These are phyloP conservation scores for Papilionanthe hybrid DNA, from an alignment of 116 monocot genomes.

Conservation along the genomic window DNA sequence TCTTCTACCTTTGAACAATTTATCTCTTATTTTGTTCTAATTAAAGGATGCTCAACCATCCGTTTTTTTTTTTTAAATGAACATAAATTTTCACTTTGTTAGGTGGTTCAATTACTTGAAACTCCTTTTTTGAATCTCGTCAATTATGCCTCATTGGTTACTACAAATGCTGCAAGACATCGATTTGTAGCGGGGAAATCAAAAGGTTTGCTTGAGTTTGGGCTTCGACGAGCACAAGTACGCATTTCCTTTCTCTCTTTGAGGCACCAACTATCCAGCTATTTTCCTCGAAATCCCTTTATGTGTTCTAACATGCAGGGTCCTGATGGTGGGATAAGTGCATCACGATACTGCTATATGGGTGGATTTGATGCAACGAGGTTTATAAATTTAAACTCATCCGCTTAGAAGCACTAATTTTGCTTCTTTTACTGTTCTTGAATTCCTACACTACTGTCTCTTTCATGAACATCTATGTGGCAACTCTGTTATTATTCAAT, in stretches of 20 bases:
- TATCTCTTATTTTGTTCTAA: not conserved
- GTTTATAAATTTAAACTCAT: conserved; percentile 15
- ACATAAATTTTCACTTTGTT: not conserved
- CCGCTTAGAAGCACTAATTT: not conserved
- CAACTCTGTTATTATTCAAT: too few relatives aligned
- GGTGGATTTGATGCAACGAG: conserved; percentile 99
- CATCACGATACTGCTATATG: conserved; percentile 89
- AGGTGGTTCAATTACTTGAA: conserved; percentile 56
- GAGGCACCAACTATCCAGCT: not conserved
- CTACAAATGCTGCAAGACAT: conserved; percentile 54
- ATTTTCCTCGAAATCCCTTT: not conserved
- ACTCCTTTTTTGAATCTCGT: conserved; percentile 58
- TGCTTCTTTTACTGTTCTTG: not conserved
- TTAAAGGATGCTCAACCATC: too few relatives aligned
- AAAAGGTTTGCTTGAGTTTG: conserved; percentile 87
- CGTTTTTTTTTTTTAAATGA: not conserved
- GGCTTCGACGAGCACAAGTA: conserved; percentile 86
- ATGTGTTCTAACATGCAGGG: conserved; percentile 42
- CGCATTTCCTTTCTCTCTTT: not conserved
- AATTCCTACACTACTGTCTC: not conserved
- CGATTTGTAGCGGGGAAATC: conserved; percentile 75
- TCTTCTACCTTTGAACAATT: not conserved
- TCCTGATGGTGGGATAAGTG: conserved; percentile 98
- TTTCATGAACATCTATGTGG: not conserved
- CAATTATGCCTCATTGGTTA: conserved; percentile 56